Conservation (phyloP, 2,329 filamentous ascomycete genomes). For the Venturia carpophila region DNA sequence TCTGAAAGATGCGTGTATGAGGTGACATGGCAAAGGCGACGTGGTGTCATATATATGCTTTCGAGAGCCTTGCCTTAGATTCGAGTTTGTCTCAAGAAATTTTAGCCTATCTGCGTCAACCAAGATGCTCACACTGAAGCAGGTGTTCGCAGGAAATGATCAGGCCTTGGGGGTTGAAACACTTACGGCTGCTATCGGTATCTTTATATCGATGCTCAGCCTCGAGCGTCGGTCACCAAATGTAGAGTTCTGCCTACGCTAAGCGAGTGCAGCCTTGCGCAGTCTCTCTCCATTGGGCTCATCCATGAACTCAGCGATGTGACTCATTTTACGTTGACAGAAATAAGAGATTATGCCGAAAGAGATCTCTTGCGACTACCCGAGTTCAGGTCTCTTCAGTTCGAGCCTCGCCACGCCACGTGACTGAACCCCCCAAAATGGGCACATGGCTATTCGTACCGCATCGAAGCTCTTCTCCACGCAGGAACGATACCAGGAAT, state of each 20-base stretch:
- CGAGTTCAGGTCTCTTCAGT: no score
- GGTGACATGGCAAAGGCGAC: neutral
- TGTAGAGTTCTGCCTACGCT: neutral
- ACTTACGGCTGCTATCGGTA: no score
- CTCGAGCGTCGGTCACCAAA: slow-evolving; percentile 1
- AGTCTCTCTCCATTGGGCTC: neutral
- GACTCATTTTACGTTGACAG: neutral
- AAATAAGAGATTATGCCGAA: neutral
- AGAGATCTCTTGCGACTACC: no score
- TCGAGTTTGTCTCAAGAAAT: neutral
- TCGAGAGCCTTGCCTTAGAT: neutral
- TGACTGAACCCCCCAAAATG: no score
- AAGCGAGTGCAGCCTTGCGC: neutral
- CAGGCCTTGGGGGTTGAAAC: no score
- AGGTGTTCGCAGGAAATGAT: neutral
- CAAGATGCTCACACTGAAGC: neutral
- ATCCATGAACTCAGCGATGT: neutral
- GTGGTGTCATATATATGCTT: neutral
- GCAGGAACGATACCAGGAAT: no score
- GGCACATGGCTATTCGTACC: no score
- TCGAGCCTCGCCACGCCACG: no score
- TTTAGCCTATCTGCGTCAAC: neutral
- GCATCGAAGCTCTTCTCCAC: no score
- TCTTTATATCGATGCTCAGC: neutral
- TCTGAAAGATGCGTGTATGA: neutral